Conservation (phyloP, 176 grass and related monocot genomes). For the Ensete ventricosum region DNA sequence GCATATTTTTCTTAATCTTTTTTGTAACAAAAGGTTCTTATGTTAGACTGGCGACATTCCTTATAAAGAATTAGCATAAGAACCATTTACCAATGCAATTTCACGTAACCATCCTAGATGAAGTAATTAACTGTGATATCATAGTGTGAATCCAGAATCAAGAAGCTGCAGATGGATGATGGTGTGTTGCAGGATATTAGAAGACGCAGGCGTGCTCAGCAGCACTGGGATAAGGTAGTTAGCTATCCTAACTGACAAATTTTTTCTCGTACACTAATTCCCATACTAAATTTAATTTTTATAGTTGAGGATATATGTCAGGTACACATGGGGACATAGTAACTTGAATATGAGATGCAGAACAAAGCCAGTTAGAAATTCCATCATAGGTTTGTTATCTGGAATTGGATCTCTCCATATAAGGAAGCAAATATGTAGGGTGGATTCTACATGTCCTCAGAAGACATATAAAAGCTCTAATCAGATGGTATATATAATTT, state of each 20-base stretch:
- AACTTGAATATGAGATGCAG: conserved; percentile 4
- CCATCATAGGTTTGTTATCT: neutral
- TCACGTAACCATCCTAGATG: neutral
- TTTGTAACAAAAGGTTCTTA: neutral
- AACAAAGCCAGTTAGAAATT: neutral
- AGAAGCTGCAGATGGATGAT: conserved; percentile 12
- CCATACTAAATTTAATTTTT: neutral
- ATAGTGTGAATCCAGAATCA: conserved; percentile 19
- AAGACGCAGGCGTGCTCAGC: conserved; percentile 9
- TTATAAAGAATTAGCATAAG: neutral
- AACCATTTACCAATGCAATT: neutral
- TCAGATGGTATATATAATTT: neutral
- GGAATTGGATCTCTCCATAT: conserved; percentile 11
- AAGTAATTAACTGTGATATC: neutral
- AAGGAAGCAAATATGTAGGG: neutral
- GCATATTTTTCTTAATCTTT: neutral
- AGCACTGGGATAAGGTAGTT: conserved; percentile 17
- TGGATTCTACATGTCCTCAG: neutral
- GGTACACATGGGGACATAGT: conserved; percentile 17
- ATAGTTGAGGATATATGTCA: conserved; percentile 15
- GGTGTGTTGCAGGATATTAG: neutral
- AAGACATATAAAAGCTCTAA: neutral
- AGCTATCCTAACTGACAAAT: neutral
- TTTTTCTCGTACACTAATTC: neutral
- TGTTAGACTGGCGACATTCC: neutral